These are phyloP conservation scores for Plasmodium malariae DNA, from an alignment of 169 alveolate species.

Conservation along the genomic window DNA sequence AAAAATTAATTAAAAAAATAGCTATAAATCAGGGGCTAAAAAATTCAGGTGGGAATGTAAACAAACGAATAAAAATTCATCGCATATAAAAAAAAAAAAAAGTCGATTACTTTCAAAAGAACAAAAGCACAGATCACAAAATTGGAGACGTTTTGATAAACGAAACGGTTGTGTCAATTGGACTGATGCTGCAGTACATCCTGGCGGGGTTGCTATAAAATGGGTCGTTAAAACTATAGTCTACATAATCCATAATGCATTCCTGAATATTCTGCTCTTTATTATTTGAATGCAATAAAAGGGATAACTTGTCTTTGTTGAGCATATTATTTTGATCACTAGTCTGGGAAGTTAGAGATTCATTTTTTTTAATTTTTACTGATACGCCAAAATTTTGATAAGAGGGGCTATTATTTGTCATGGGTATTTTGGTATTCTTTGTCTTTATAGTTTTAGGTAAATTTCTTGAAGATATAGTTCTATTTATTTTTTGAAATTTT, in stretches of 20 bases:
- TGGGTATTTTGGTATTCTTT: slow-evolving; percentile 11
- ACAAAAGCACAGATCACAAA: slow-evolving; percentile 17
- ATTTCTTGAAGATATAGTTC: slow-evolving; percentile 12
- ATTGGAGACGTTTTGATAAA: slow-evolving; percentile 40
- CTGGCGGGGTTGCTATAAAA: slow-evolving; percentile 41
- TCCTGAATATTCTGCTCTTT: slow-evolving; percentile 69
- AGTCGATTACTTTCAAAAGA: no score
- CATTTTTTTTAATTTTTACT: slow-evolving; percentile 52
- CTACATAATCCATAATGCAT: slow-evolving; percentile 60
- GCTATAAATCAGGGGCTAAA: neutral
- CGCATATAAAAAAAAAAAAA: neutral
- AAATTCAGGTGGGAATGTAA: no score
- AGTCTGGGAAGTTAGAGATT: neutral
- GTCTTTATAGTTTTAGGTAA: neutral
- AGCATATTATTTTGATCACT: slow-evolving; percentile 32
- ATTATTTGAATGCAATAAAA: slow-evolving; percentile 39
- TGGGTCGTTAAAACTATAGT: slow-evolving; percentile 24
- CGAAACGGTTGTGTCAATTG: slow-evolving; percentile 55
- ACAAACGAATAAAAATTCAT: no score
- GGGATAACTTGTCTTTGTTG: slow-evolving; percentile 47
- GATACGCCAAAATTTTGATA: slow-evolving; percentile 38
- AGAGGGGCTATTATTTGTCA: slow-evolving; percentile 2
- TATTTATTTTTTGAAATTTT: slow-evolving; percentile 34
- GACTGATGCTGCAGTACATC: slow-evolving; percentile 54
- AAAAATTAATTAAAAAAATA: neutral